Evolutionary conservation across 1,284 basidiomycete species (phyloP).

Genomic region (Gomphus bonarii): DNA sequence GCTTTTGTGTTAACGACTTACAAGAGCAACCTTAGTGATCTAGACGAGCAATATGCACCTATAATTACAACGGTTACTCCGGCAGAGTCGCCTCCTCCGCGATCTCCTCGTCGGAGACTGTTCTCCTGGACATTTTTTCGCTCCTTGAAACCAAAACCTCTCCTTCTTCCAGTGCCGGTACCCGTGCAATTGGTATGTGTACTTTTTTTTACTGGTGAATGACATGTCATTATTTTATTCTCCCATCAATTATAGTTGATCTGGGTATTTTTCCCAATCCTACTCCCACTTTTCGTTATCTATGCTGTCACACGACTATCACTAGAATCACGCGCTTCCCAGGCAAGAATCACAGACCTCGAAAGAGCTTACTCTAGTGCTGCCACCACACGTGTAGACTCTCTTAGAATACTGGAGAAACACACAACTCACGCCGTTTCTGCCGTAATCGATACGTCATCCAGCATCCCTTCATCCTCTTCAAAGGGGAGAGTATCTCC

Average conservation of each 20-base stretch:
- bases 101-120: slow-evolving; percentile 25
- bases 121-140: slow-evolving; percentile 39
- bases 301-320: slow-evolving; percentile 41
- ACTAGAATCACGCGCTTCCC: slow-evolving; percentile 43
- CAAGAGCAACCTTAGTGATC: slow-evolving; percentile 12
- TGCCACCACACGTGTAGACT: slow-evolving; percentile 34
- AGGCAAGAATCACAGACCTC: slow-evolving; percentile 46
- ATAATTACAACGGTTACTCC: slow-evolving; percentile 31
- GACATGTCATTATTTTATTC: not conserved
- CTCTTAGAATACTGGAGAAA: slow-evolving; percentile 45
- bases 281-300: slow-evolving; percentile 50
- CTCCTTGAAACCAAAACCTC: slow-evolving; percentile 25
- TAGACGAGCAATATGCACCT: slow-evolving; percentile 18
- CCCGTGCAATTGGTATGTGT: slow-evolving; percentile 62
- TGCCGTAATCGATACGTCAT: slow-evolving; percentile 28
- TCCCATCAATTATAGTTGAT: slow-evolving; percentile 30
- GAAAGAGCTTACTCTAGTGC: slow-evolving; percentile 32
- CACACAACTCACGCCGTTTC: slow-evolving; percentile 45
- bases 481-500: not conserved
- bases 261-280: slow-evolving; percentile 45
- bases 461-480: not conserved
- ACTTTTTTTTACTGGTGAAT: not conserved
- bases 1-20: not conserved
- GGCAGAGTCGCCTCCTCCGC: slow-evolving; percentile 31
- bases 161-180: slow-evolving; percentile 49